Conservation (phyloP, 306 rosid genomes). For the Vicia faba region DNA sequence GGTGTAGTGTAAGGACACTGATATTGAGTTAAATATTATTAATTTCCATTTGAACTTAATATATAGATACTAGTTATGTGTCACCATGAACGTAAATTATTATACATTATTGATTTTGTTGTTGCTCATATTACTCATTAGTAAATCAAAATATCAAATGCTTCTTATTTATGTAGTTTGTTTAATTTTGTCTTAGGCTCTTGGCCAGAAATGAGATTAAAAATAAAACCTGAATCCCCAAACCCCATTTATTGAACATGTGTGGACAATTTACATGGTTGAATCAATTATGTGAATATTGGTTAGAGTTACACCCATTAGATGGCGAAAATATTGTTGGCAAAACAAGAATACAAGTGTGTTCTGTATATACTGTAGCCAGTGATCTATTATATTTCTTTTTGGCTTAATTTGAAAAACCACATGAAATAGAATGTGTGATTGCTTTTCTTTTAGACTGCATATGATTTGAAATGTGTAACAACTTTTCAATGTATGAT, state of each 20-base stretch:
- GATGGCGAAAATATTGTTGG: slow-evolving; percentile 26
- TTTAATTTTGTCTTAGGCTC: slow-evolving; percentile 28
- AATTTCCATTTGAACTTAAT: slow-evolving; percentile 21
- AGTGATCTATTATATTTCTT: slow-evolving; percentile 29
- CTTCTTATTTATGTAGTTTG: slow-evolving; percentile 22
- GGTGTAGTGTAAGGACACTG: slow-evolving; percentile 87
- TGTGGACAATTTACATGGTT: slow-evolving; percentile 25
- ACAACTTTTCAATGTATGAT: slow-evolving; percentile 1
- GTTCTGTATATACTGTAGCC: slow-evolving; percentile 29
- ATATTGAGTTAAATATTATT: slow-evolving; percentile 34
- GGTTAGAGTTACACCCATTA: slow-evolving; percentile 7
- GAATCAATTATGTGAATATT: slow-evolving; percentile 26
- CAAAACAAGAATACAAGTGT: slow-evolving; percentile 16
- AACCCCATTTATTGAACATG: slow-evolving; percentile 18
- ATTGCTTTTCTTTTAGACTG: slow-evolving; percentile 27
- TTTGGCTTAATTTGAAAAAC: slow-evolving; percentile 24
- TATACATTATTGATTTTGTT: slow-evolving; percentile 20
- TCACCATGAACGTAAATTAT: background rate
- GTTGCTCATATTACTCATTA: slow-evolving; percentile 23
- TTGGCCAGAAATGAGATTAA: slow-evolving; percentile 12
- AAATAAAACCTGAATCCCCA: slow-evolving; percentile 16
- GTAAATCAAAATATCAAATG: background rate
- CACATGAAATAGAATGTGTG: slow-evolving; percentile 15
- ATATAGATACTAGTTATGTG: slow-evolving; percentile 19
- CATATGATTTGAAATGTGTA: slow-evolving; percentile 21